Conservation (phyloP, 306 rosid genomes). For the Vigna angularis region DNA sequence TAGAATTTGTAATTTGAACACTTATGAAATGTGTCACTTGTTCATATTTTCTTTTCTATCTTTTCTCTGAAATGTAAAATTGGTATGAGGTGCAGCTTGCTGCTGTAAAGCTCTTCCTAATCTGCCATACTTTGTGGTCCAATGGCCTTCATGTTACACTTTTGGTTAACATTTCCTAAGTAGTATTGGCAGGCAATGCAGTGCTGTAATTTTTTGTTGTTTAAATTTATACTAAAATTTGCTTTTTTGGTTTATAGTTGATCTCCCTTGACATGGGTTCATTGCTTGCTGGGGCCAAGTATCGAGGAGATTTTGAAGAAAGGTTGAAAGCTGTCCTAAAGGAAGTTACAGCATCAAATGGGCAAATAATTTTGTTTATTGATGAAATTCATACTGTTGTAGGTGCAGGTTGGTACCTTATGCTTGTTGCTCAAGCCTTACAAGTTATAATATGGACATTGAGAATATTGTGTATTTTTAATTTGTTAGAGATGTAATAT, state of each 20-base stretch:
- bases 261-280: slow-evolving; percentile 98
- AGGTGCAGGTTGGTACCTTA: slow-evolving; percentile 83
- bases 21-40: slow-evolving; percentile 14
- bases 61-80: slow-evolving; percentile 21
- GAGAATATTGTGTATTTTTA: slow-evolving; percentile 9
- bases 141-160: not conserved
- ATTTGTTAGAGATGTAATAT: slow-evolving; percentile 1
- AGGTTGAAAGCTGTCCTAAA: slow-evolving; percentile 94
- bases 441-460: slow-evolving; percentile 10
- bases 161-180: not conserved
- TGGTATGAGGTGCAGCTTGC: slow-evolving; percentile 13
- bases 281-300: slow-evolving; percentile 95
- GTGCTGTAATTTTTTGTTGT: not conserved
- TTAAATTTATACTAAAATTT: slow-evolving; percentile 15
- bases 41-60: not conserved
- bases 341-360: slow-evolving; percentile 94
- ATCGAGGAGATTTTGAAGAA: slow-evolving; percentile 96
- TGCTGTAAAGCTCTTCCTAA: slow-evolving; percentile 23
- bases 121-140: not conserved
- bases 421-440: slow-evolving; percentile 2
- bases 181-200: not conserved
- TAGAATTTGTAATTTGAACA: slow-evolving; percentile 8
- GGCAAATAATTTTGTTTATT: slow-evolving; percentile 91
- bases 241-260: slow-evolving; percentile 59
- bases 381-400: slow-evolving; percentile 99